phyloP scores from a whole-genome alignment of 148 eudicot genomes.

The Arbutus unedo region DNA sequence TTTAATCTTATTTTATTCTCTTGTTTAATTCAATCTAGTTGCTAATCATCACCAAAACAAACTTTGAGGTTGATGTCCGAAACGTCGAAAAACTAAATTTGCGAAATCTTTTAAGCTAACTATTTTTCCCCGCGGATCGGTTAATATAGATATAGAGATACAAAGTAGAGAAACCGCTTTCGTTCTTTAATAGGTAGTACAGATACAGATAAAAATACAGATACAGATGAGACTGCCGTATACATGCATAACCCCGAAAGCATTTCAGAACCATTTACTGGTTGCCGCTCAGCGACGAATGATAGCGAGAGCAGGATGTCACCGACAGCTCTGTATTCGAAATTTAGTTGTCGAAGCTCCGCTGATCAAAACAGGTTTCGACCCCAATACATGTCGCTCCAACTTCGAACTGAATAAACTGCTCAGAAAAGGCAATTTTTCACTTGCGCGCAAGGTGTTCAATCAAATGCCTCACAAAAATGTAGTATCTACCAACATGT shows the following conservation, averaged over 20 bases:
- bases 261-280: neutral
- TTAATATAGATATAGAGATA: no score
- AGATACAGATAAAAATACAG: no score
- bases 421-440: constrained; percentile 31
- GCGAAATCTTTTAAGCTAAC: no score
- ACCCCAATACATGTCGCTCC: constrained; percentile 47
- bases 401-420: constrained; percentile 45
- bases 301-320: neutral
- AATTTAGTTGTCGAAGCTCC: constrained; percentile 47
- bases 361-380: constrained; percentile 69
- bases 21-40: no score
- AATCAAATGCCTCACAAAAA: constrained; percentile 68
- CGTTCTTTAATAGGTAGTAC: no score
- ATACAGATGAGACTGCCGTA: neutral
- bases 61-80: no score
- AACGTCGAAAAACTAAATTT: no score
- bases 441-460: constrained; percentile 49
- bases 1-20: no score
- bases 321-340: neutral
- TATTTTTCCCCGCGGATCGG: no score
- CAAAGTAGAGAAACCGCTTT: no score
- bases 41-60: no score
- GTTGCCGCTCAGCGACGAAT: neutral
- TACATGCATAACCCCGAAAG: neutral
- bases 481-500: constrained; percentile 40